Percentiles rank a stretch among this genome's conserved stretches.
phyloP scores from a whole-genome alignment of 2,329 filamentous ascomycete genomes.

The Trichoderma endophyticum region DNA sequence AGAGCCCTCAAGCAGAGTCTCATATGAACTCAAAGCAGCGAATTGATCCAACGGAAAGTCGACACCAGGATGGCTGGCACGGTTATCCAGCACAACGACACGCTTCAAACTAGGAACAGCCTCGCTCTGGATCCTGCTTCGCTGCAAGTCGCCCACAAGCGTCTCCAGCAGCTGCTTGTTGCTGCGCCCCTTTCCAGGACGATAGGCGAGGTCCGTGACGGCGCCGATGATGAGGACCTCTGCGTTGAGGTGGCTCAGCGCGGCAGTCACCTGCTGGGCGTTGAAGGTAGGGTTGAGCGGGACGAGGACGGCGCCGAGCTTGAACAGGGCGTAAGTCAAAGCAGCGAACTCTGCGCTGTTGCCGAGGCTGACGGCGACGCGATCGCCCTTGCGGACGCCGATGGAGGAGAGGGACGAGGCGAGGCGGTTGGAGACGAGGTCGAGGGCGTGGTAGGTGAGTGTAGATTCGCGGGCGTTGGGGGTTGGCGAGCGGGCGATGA shows the following conservation, averaged over 20 bases:
- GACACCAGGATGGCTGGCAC: constrained; percentile 44
- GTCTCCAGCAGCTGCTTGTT: constrained; percentile 48
- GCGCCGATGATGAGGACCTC: constrained; percentile 78
- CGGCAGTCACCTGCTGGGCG: constrained; percentile 70
- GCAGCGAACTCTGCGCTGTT: constrained; percentile 82
- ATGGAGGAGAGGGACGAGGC: constrained; percentile 66
- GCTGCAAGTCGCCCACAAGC: constrained; percentile 40
- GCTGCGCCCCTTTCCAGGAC: constrained; percentile 51
- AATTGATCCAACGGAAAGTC: constrained; percentile 43
- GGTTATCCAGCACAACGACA: constrained; percentile 79
- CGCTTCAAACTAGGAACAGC: constrained; percentile 66
- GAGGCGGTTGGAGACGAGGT: constrained; percentile 71
- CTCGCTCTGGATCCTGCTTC: constrained; percentile 24
- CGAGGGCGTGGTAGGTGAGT: constrained; percentile 72
- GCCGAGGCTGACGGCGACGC: constrained; percentile 81
- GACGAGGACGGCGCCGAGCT: constrained; percentile 91
- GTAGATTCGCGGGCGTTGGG: constrained; percentile 55
- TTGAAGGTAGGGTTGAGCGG: constrained; percentile 92
- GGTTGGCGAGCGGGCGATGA: constrained; percentile 49
- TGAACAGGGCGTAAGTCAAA: constrained; percentile 86
- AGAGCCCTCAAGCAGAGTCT: constrained; percentile 37
- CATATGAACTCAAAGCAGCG: constrained; percentile 45
- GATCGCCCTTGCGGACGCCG: constrained; percentile 76
- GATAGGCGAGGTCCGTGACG: constrained; percentile 78
- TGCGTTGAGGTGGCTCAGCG: constrained; percentile 70